Percentiles rank a stretch among this genome's conserved stretches.
These are phyloP conservation scores for Scenedesmus sp. DNA, from an alignment of 163 green algal genomes.

Conservation along the genomic window DNA sequence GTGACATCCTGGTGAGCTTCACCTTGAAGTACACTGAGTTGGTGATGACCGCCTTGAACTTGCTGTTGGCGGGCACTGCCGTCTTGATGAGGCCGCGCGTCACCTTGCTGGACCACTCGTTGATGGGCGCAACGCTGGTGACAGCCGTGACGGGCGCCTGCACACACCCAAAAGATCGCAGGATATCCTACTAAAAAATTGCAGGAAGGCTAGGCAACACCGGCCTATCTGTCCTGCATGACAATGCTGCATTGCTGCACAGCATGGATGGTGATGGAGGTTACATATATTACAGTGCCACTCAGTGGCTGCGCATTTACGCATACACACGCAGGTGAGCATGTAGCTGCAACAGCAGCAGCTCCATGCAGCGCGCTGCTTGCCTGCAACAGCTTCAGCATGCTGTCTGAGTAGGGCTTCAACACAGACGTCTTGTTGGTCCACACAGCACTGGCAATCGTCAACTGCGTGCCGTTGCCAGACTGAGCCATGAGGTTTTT, in stretches of 20 bases:
- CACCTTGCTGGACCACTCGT: neutral
- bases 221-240: no score
- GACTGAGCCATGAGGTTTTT: neutral
- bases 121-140: slow-evolving; percentile 7
- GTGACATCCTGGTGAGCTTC: neutral
- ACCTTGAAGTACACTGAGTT: slow-evolving; percentile 26
- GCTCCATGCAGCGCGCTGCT: neutral
- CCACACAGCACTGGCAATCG: slow-evolving; percentile 41
- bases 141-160: neutral
- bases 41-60: slow-evolving; percentile 28
- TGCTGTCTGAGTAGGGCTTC: neutral
- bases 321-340: no score
- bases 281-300: no score
- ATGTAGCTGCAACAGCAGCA: slow-evolving; percentile 1
- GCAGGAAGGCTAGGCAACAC: no score
- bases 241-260: no score
- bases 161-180: neutral
- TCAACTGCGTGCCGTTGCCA: slow-evolving; percentile 25
- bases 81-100: slow-evolving; percentile 23
- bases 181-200: no score
- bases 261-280: no score
- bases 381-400: slow-evolving; percentile 31
- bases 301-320: no score
- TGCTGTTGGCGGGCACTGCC: neutral
- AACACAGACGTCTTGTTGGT: slow-evolving; percentile 27